phyloP scores from a whole-genome alignment of 306 rosid species.

The Glycyrrhiza uralensis region DNA sequence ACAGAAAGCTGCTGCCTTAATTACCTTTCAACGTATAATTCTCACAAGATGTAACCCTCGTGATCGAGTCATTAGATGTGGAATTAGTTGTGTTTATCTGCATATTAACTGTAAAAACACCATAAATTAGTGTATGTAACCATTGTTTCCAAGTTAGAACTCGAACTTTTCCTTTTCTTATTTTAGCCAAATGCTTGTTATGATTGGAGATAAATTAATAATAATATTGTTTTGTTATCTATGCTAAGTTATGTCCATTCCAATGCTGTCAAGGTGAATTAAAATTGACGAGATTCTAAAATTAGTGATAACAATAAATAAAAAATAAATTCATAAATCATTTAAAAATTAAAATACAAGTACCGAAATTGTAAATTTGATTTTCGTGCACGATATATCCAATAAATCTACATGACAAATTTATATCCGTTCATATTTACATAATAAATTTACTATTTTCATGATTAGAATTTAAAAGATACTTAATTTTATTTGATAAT shows the following conservation, averaged over 20 bases:
- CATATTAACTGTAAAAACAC: slow-evolving; percentile 11
- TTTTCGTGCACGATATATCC: neutral
- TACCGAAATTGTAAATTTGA: neutral
- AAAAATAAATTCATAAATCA: neutral
- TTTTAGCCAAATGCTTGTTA: slow-evolving; percentile 7
- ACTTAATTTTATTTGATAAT: no score
- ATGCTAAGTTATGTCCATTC: neutral
- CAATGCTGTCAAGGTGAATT: neutral
- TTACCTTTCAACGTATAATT: slow-evolving; percentile 11
- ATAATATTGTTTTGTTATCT: slow-evolving; percentile 4
- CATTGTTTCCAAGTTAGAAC: neutral
- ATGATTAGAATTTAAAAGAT: no score
- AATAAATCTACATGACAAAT: no score
- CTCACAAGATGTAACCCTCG: slow-evolving; percentile 28
- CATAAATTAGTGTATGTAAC: slow-evolving; percentile 23
- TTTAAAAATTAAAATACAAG: neutral
- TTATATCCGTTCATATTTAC: no score
- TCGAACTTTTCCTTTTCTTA: neutral
- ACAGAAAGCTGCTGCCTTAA: slow-evolving; percentile 29
- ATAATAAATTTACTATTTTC: no score
- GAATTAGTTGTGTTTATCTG: slow-evolving; percentile 30
- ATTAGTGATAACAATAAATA: neutral
- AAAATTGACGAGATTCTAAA: neutral
- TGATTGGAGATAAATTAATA: slow-evolving; percentile 12
- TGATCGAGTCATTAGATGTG: slow-evolving; percentile 23